phyloP scores from a whole-genome alignment of 2,329 filamentous ascomycete species.

The Thermoascus crustaceus region DNA sequence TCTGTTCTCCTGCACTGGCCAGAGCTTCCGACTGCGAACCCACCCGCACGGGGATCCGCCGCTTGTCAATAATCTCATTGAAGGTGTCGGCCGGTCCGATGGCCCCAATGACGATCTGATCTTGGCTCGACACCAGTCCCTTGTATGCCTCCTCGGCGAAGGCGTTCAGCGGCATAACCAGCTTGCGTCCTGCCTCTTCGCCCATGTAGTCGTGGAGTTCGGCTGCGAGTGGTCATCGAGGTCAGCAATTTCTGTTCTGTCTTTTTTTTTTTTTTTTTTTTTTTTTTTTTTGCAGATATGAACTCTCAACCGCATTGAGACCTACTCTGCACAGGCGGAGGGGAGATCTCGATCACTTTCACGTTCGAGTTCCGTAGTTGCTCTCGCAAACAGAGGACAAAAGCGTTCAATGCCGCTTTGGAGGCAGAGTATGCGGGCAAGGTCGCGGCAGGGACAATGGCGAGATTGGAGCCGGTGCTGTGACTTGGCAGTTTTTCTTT shows the following conservation, averaged over 20 bases:
- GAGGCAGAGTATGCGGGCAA: constrained; percentile 47
- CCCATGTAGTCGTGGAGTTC: constrained; percentile 45
- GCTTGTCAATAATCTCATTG: constrained; percentile 24
- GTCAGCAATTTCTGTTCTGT: too few species aligned
- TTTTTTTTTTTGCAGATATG: too few species aligned
- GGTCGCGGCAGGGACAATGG: constrained; percentile 39
- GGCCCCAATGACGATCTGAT: constrained; percentile 35
- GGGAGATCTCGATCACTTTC: constrained; percentile 43
- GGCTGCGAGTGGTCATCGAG: too few species aligned
- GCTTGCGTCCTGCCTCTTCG: constrained; percentile 30
- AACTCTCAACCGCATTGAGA: too few species aligned
- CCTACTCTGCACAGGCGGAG: constrained; percentile 33
- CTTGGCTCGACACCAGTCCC: constrained; percentile 34
- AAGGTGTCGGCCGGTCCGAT: constrained; percentile 22
- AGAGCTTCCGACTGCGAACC: too few species aligned
- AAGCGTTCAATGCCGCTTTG: constrained; percentile 47
- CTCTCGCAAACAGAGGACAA: constrained; percentile 38
- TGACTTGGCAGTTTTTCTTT: neutral
- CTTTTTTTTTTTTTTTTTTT: too few species aligned
- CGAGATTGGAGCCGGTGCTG: constrained; percentile 38
- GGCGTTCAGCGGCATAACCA: constrained; percentile 43
- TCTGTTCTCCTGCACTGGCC: too few species aligned
- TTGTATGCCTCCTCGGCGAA: constrained; percentile 42
- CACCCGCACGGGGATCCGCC: too few species aligned
- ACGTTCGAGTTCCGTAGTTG: constrained; percentile 31